A percentile compares a stretch with the other conserved stretches of the same genome.
Evolutionary conservation across 164 flowering plant species (phyloP).

Genomic region (Taxillus chinensis): DNA sequence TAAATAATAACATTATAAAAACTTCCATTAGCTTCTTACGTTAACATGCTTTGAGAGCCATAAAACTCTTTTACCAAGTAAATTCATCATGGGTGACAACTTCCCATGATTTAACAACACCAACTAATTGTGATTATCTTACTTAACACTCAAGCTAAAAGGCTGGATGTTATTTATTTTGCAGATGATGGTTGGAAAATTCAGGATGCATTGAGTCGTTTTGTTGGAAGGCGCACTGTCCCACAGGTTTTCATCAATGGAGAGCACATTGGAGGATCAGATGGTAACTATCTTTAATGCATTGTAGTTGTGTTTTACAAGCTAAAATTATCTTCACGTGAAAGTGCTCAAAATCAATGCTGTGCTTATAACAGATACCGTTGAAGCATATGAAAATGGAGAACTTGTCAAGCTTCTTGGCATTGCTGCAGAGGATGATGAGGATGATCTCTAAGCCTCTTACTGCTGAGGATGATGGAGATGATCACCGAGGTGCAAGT

Average conservation of each 20-base stretch:
- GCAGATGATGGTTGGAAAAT: slow-evolving; percentile 71
- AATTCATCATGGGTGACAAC: too few species aligned
- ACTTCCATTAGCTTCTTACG: too few species aligned
- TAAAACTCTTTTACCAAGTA: too few species aligned
- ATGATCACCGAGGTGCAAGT: too few species aligned
- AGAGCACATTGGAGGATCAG: slow-evolving; percentile 92
- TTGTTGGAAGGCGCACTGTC: slow-evolving; percentile 82
- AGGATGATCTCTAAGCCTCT: slow-evolving; percentile 47
- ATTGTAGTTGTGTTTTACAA: not conserved
- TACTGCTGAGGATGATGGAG: too few species aligned
- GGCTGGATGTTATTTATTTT: not conserved
- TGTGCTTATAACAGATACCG: slow-evolving; percentile 43
- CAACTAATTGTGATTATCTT: too few species aligned
- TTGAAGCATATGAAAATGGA: slow-evolving; percentile 80
- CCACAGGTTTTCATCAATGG: slow-evolving; percentile 91
- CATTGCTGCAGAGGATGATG: slow-evolving; percentile 7
- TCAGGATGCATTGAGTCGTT: slow-evolving; percentile 57
- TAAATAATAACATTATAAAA: too few species aligned
- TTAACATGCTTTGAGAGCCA: too few species aligned
- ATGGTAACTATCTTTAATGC: slow-evolving; percentile 39
- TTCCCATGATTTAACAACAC: too few species aligned
- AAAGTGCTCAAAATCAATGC: not conserved
- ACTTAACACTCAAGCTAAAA: too few species aligned
- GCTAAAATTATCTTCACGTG: not conserved
- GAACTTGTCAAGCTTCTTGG: slow-evolving; percentile 57